Conservation (phyloP, 805 yeast genomes). For the Blastobotrys mokoenaii region DNA sequence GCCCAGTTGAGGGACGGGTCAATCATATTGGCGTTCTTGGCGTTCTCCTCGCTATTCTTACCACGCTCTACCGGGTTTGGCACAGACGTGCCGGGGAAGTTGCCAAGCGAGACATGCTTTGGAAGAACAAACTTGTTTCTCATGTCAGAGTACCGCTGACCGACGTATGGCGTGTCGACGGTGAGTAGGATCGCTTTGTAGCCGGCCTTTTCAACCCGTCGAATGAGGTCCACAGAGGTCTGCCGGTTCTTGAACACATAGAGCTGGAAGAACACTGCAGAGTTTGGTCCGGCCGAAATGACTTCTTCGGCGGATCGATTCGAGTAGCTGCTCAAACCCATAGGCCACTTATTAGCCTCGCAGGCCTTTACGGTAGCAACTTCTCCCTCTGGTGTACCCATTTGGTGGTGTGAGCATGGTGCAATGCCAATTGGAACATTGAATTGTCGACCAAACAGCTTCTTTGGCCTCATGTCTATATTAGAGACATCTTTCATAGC, state of each 20-base stretch:
- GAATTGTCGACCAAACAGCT: constrained; percentile 21
- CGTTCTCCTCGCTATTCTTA: constrained; percentile 7
- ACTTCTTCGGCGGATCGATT: constrained; percentile 23
- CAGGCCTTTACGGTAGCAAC: constrained; percentile 29
- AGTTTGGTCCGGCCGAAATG: constrained; percentile 18
- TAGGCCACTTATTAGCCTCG: constrained; percentile 21
- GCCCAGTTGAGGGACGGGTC: constrained; percentile 26
- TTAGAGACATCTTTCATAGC: constrained; percentile 23
- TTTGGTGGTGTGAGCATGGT: constrained; percentile 28
- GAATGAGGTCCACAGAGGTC: constrained; percentile 19
- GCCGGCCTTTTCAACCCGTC: constrained; percentile 25
- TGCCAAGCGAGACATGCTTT: constrained; percentile 22
- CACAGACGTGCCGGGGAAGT: constrained; percentile 18
- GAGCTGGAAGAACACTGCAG: constrained; percentile 23
- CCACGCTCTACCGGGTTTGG: constrained; percentile 7
- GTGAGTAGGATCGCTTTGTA: constrained; percentile 43
- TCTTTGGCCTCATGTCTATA: constrained; percentile 17
- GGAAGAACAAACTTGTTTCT: constrained; percentile 10
- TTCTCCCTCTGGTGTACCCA: constrained; percentile 29
- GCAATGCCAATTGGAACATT: constrained; percentile 28
- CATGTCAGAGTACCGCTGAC: constrained; percentile 42
- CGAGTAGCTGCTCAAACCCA: constrained; percentile 24
- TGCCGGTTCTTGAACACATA: constrained; percentile 25
- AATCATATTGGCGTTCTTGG: constrained; percentile 14
- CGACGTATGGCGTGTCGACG: constrained; percentile 48